Conservation (phyloP, 352 stramenopile genomes). For the Phytophthora tentaculata region DNA sequence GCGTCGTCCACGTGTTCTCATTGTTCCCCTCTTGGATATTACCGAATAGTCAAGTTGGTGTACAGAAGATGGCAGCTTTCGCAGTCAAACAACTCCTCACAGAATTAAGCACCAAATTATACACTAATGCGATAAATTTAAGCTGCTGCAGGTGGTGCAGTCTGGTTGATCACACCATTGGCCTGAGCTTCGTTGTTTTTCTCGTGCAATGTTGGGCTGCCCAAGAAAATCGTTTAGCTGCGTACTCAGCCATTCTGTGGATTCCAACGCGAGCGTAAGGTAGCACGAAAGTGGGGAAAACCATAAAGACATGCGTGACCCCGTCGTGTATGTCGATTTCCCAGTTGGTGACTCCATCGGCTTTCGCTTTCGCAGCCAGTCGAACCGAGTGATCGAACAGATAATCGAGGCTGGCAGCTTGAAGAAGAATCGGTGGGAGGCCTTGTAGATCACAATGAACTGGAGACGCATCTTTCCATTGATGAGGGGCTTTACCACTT, state of each 20-base stretch:
- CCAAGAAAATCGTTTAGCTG: conserved; percentile 15
- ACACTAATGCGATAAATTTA: background rate
- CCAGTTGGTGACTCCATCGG: conserved; percentile 30
- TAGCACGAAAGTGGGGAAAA: conserved; percentile 28
- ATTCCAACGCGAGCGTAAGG: conserved; percentile 24
- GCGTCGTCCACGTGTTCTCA: conserved; percentile 45
- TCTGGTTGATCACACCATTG: too few relatives aligned
- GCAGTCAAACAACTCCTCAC: conserved; percentile 29
- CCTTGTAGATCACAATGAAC: conserved; percentile 32
- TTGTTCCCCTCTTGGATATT: conserved; percentile 41
- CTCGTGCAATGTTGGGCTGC: background rate
- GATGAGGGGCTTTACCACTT: conserved; percentile 6
- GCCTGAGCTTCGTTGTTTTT: background rate
- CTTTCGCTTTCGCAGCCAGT: conserved; percentile 33
- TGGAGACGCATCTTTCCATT: conserved; percentile 26
- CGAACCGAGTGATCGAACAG: conserved; percentile 21
- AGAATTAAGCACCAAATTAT: background rate
- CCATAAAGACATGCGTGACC: conserved; percentile 29
- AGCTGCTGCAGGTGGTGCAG: background rate
- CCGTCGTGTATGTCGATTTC: conserved; percentile 31
- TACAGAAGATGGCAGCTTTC: conserved; percentile 42
- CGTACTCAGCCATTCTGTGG: conserved; percentile 24
- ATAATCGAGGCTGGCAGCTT: conserved; percentile 24
- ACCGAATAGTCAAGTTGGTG: conserved; percentile 39
- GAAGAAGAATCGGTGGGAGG: conserved; percentile 30